Evolutionary conservation across 768 basidiomycete genomes (phyloP).

Genomic region (Leccinum subtestaceum): DNA sequence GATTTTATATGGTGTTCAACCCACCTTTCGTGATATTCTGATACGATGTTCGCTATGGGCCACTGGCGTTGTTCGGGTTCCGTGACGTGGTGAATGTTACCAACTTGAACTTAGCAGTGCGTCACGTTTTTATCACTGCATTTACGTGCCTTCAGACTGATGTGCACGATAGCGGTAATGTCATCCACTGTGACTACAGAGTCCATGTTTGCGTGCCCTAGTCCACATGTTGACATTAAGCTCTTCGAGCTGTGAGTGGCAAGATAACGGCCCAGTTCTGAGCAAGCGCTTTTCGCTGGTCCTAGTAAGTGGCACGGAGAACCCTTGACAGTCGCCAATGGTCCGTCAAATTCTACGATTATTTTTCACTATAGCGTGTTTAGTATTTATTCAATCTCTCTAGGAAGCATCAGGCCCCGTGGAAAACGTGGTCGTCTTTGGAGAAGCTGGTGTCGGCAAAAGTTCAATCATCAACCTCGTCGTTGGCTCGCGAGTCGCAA

Average conservation of each 20-base stretch:
- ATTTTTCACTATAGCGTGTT: not conserved
- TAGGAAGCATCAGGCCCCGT: constrained; percentile 5
- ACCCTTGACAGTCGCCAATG: not conserved
- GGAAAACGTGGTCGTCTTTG: constrained; percentile 42
- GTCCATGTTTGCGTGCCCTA: not conserved
- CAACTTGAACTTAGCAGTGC: not conserved
- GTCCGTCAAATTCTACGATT: constrained; percentile 12
- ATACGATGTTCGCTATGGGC: not conserved
- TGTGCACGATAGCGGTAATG: not conserved
- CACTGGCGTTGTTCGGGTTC: not conserved
- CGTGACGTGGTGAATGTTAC: not conserved
- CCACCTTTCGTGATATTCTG: not conserved
- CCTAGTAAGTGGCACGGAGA: not conserved
- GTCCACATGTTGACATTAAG: not conserved
- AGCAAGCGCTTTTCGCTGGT: not conserved
- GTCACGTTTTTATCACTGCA: not conserved
- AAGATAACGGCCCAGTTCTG: not conserved
- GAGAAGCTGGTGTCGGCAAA: constrained; percentile 42
- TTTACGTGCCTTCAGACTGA: not conserved
- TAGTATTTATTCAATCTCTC: constrained; percentile 2
- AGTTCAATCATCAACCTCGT: constrained; percentile 45
- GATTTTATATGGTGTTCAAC: not conserved
- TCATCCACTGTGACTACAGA: not conserved
- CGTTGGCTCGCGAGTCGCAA: constrained; percentile 27
- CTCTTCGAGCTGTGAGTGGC: not conserved